These are phyloP conservation scores for Cladosporium sp. DNA, from an alignment of 2,329 filamentous ascomycete genomes.

Conservation along the genomic window DNA sequence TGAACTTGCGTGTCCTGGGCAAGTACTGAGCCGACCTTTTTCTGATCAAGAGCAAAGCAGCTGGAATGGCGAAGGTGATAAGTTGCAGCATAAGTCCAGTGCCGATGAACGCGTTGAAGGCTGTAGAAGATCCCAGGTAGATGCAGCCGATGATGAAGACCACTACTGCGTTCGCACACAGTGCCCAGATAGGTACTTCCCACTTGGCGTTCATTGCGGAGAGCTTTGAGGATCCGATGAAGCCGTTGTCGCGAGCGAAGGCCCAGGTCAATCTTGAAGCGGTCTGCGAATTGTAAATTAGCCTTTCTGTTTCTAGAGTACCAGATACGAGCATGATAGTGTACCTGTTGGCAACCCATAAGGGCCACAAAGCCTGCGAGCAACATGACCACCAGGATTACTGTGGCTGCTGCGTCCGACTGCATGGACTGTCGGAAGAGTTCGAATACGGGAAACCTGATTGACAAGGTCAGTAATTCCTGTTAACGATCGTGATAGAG, in stretches of 20 bases:
- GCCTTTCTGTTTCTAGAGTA: too few species aligned
- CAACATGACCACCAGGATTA: neutral
- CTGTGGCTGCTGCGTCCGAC: neutral
- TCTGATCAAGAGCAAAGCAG: constrained; percentile 42
- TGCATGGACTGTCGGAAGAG: constrained; percentile 10
- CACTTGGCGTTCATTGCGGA: constrained; percentile 46
- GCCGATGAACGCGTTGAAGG: constrained; percentile 35
- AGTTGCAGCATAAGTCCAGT: constrained; percentile 41
- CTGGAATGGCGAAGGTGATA: constrained; percentile 39
- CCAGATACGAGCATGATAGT: neutral
- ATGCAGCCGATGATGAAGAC: constrained; percentile 36
- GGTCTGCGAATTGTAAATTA: constrained; percentile 28
- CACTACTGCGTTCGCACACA: constrained; percentile 47
- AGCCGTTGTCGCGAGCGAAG: constrained; percentile 54
- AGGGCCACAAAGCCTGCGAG: neutral
- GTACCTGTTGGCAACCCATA: constrained; percentile 1
- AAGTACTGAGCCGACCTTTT: constrained; percentile 23
- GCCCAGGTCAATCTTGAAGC: constrained; percentile 42
- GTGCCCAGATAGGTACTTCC: constrained; percentile 54
- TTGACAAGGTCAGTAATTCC: neutral
- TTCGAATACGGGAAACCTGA: constrained; percentile 12
- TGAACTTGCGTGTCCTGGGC: neutral
- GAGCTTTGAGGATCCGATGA: constrained; percentile 50
- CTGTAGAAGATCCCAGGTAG: constrained; percentile 19
- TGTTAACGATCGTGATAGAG: neutral